Evolutionary conservation across 1,284 basidiomycete species (phyloP).

Genomic region (Sporisorium iseilematis-ciliati): DNA sequence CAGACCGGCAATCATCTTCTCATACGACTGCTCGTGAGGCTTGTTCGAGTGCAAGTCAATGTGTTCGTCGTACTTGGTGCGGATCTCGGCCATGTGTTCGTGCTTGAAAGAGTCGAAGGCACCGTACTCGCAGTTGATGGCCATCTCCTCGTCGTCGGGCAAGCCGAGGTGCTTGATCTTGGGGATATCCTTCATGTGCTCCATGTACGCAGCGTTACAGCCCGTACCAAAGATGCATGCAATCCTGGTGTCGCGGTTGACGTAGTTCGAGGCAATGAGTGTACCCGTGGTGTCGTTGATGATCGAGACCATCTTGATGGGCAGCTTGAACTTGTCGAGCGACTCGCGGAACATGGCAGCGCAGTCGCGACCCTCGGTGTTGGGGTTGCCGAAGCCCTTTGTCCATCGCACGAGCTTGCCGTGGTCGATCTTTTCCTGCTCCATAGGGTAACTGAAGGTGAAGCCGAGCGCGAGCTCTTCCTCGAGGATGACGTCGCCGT

Average conservation of each 20-base stretch:
- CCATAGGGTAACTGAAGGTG: constrained; percentile 76
- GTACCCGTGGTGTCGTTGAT: constrained; percentile 96
- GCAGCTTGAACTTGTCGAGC: constrained; percentile 76
- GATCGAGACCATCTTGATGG: constrained; percentile 67
- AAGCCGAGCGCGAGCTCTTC: constrained; percentile 88
- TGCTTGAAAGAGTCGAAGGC: constrained; percentile 97
- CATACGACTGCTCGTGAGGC: constrained; percentile 91
- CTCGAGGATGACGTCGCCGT: constrained; percentile 76
- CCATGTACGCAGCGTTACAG: constrained; percentile 89
- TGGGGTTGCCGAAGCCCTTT: constrained; percentile 93
- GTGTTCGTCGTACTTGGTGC: constrained; percentile 92
- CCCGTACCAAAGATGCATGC: constrained; percentile 98
- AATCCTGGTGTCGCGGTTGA: constrained; percentile 88
- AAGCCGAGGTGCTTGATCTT: constrained; percentile 83
- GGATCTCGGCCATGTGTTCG: constrained; percentile 80
- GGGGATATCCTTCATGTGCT: constrained; percentile 80
- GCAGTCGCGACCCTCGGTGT: constrained; percentile 92
- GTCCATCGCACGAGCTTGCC: constrained; percentile 97
- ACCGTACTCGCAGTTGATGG: constrained; percentile 97
- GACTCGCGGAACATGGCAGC: constrained; percentile 90
- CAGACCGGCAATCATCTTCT: constrained; percentile 98
- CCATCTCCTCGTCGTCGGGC: constrained; percentile 81
- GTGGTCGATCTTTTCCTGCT: constrained; percentile 91
- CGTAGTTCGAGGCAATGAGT: constrained; percentile 95
- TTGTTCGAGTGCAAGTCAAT: constrained; percentile 97